These are phyloP conservation scores for Paramarasmius palmivorus DNA, from an alignment of 1,284 basidiomycete species.

Conservation along the genomic window DNA sequence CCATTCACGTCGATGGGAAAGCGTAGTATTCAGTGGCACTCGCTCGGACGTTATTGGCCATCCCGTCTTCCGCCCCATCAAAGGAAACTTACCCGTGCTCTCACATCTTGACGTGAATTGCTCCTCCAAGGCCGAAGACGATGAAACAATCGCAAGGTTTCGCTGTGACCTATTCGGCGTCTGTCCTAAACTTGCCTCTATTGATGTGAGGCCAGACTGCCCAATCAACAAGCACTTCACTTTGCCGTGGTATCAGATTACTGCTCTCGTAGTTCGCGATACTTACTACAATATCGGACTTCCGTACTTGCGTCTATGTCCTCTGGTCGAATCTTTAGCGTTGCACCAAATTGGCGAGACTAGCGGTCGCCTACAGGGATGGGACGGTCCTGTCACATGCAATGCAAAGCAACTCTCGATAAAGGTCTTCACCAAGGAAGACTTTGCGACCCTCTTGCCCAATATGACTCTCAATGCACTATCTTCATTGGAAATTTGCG, in stretches of 20 bases:
- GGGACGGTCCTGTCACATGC: too few species aligned
- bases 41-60: too few species aligned
- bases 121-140: too few species aligned
- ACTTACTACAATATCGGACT: neutral
- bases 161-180: neutral
- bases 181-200: neutral
- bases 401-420: too few species aligned
- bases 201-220: neutral
- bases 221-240: neutral
- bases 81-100: too few species aligned
- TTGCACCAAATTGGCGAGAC: neutral
- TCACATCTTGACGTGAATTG: too few species aligned
- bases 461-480: neutral
- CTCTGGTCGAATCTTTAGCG: neutral
- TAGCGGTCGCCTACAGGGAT: too few species aligned
- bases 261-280: neutral
- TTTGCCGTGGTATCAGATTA: neutral
- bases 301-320: neutral
- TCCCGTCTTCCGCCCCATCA: too few species aligned
- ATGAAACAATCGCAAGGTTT: too few species aligned
- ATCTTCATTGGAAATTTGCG: neutral
- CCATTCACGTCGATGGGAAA: too few species aligned
- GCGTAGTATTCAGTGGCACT: too few species aligned
- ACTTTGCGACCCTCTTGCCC: neutral
- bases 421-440: too few species aligned